These are phyloP conservation scores for Silene noctiflora DNA, from an alignment of 179 eudicot genomes.

Conservation along the genomic window DNA sequence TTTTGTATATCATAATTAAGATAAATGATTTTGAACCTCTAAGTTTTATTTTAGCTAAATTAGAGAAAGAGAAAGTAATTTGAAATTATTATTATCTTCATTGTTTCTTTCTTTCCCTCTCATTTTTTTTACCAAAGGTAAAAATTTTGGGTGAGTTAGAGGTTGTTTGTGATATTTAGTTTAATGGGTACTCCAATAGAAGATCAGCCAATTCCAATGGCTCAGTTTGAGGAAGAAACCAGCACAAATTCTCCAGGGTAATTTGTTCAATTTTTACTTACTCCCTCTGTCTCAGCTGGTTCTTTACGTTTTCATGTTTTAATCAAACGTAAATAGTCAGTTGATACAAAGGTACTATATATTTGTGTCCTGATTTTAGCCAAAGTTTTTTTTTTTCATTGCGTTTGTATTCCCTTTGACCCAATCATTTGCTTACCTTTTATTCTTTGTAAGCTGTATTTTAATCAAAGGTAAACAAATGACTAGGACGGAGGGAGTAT, in stretches of 20 bases:
- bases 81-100: not conserved
- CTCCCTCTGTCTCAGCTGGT: not conserved
- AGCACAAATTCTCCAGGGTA: constrained; percentile 26
- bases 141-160: constrained; percentile 15
- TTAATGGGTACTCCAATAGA: constrained; percentile 26
- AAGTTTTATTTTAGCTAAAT: not conserved
- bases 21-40: not conserved
- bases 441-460: too few relatives aligned
- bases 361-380: too few relatives aligned
- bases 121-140: not conserved
- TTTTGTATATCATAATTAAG: not conserved
- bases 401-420: too few relatives aligned
- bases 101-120: too few relatives aligned
- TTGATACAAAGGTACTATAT: not conserved
- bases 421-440: too few relatives aligned
- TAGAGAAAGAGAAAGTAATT: not conserved
- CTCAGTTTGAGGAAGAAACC: constrained; percentile 18
- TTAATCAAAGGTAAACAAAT: too few relatives aligned
- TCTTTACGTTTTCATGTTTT: not conserved
- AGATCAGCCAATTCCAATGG: constrained; percentile 18
- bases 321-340: too few relatives aligned
- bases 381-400: too few relatives aligned
- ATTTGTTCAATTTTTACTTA: not conserved
- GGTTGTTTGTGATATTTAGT: constrained; percentile 8
- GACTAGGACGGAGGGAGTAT: too few relatives aligned